These are phyloP conservation scores for Apiospora kogelbergensis DNA, from an alignment of 2,329 filamentous ascomycete species.

Conservation along the genomic window DNA sequence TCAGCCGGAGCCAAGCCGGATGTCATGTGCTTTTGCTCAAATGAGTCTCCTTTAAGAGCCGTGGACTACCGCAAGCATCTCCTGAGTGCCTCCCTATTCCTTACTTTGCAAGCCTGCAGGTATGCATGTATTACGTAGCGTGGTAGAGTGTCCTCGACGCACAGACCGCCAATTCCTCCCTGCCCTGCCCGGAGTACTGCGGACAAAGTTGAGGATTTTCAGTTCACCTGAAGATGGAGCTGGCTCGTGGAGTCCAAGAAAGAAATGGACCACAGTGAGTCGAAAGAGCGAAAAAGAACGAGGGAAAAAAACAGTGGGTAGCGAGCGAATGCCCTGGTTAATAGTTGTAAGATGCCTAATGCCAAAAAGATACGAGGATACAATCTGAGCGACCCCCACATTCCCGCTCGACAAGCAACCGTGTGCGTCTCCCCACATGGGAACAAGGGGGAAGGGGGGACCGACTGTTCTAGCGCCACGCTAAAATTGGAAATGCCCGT, in stretches of 20 bases:
- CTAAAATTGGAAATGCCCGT: slow-evolving; percentile 6
- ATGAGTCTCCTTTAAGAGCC: neutral
- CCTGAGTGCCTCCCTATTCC: neutral
- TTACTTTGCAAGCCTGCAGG: neutral
- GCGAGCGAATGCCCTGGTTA: no score
- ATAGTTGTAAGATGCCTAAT: no score
- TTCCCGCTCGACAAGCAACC: neutral
- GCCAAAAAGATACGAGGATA: neutral
- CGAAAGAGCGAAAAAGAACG: neutral
- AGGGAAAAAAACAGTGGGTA: neutral
- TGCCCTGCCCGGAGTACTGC: neutral
- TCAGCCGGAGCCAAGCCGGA: neutral
- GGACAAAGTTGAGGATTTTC: neutral
- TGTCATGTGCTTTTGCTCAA: neutral
- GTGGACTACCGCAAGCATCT: neutral
- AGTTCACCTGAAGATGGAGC: neutral
- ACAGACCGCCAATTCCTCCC: neutral
- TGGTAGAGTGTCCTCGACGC: neutral
- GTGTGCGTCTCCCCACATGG: slow-evolving; percentile 6
- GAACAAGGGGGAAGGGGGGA: neutral
- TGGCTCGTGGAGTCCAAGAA: neutral
- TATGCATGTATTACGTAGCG: neutral
- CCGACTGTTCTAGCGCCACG: neutral
- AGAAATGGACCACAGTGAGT: neutral
- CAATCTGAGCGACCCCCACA: neutral